Percentiles rank a stretch among this genome's conserved stretches.
These are phyloP conservation scores for Eimeria falciformis DNA, from an alignment of 169 alveolate species.

Conservation along the genomic window DNA sequence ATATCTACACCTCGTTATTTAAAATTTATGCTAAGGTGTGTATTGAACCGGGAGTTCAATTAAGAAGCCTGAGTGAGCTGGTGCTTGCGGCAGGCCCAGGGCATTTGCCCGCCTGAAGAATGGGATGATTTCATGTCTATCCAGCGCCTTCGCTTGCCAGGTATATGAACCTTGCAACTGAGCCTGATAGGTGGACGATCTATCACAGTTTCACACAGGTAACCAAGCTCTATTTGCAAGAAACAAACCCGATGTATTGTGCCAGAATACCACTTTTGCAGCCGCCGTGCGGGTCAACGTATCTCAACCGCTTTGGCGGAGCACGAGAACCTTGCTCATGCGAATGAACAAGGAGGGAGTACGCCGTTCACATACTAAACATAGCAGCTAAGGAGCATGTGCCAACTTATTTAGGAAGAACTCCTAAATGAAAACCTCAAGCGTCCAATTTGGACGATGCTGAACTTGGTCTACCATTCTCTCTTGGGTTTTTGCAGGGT, in stretches of 20 bases:
- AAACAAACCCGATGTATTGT: not conserved
- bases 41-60: no score
- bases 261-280: not conserved
- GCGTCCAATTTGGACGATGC: no score
- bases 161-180: not conserved
- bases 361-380: not conserved
- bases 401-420: no score
- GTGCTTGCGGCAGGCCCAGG: slow-evolving; percentile 62
- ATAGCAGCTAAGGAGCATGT: not conserved
- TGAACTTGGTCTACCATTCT: no score
- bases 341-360: slow-evolving; percentile 50
- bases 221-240: not conserved
- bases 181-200: no score
- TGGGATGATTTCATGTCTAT: slow-evolving; percentile 73
- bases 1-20: no score
- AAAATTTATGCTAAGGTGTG: no score
- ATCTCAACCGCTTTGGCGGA: slow-evolving; percentile 75
- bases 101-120: slow-evolving; percentile 62
- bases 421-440: no score
- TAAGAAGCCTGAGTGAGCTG: not conserved
- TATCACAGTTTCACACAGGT: no score
- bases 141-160: slow-evolving; percentile 59
- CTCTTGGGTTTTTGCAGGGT: slow-evolving; percentile 36
- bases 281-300: slow-evolving; percentile 78
- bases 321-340: slow-evolving; percentile 44